Percentiles rank a stretch among this genome's conserved stretches.
Conservation (phyloP, 2,329 filamentous ascomycete genomes). For the Aureobasidium subglaciale region DNA sequence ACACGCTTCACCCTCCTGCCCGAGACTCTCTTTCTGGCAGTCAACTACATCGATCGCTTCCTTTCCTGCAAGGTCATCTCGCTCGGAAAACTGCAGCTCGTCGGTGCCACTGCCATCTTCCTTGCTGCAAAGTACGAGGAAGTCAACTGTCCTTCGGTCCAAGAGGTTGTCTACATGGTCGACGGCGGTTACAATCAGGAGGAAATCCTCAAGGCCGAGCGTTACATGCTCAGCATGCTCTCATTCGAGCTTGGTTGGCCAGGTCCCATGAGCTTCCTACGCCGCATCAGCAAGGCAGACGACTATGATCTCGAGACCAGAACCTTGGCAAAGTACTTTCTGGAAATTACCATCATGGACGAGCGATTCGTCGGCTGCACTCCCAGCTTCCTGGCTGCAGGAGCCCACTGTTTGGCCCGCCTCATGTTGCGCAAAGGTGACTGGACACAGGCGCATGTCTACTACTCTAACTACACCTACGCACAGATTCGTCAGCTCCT, state of each 20-base stretch:
- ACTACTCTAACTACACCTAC: conserved; percentile 92
- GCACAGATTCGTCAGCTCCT: conserved; percentile 73
- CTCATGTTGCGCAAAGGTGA: conserved; percentile 83
- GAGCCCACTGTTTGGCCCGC: conserved; percentile 84
- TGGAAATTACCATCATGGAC: conserved; percentile 96
- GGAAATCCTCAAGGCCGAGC: conserved; percentile 93
- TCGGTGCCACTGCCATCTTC: conserved; percentile 91
- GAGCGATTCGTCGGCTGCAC: conserved; percentile 90
- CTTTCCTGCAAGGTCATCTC: conserved; percentile 92
- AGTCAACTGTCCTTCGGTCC: conserved; percentile 91
- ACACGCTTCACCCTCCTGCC: conserved; percentile 83
- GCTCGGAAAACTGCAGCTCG: conserved; percentile 87
- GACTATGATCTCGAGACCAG: conserved; percentile 94
- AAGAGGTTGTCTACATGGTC: conserved; percentile 98
- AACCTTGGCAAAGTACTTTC: conserved; percentile 93
- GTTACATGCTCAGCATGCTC: conserved; percentile 96
- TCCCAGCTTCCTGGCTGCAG: conserved; percentile 84
- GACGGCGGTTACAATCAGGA: conserved; percentile 82
- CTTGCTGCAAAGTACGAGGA: conserved; percentile 98
- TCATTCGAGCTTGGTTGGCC: conserved; percentile 95
- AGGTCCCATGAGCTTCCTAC: conserved; percentile 97
- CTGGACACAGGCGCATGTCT: conserved; percentile 76
- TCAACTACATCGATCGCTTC: conserved; percentile 97
- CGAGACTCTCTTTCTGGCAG: conserved; percentile 87
- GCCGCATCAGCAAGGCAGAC: conserved; percentile 95